These are phyloP conservation scores for Fomitopsis betulina DNA, from an alignment of 1,284 basidiomycete species.

Conservation along the genomic window DNA sequence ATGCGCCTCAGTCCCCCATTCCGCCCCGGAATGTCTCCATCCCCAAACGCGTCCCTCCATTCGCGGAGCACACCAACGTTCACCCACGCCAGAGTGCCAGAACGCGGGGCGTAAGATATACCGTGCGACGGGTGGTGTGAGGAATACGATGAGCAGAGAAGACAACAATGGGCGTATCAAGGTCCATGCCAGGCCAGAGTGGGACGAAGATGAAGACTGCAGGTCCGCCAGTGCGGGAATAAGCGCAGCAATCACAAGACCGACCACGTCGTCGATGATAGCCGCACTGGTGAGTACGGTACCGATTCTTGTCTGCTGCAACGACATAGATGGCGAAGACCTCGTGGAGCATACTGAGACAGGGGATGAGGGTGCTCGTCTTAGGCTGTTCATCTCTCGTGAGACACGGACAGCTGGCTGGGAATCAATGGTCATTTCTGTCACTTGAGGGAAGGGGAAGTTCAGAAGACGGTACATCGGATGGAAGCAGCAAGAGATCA, in stretches of 20 bases:
- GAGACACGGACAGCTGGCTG: neutral
- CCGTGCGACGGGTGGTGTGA: constrained; percentile 24
- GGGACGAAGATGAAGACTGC: neutral
- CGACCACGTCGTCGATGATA: constrained; percentile 51
- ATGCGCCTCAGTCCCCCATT: constrained; percentile 20
- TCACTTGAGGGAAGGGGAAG: neutral
- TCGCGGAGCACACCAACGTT: constrained; percentile 22
- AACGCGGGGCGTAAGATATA: constrained; percentile 25
- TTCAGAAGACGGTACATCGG: no score
- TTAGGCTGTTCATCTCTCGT: neutral
- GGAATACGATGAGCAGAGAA: constrained; percentile 30
- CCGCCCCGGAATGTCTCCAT: neutral
- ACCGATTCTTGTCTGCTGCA: constrained; percentile 42
- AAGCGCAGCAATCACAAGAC: constrained; percentile 45
- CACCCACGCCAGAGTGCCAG: constrained; percentile 17
- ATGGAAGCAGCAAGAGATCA: neutral
- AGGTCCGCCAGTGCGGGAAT: constrained; percentile 31
- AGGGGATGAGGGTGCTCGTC: neutral
- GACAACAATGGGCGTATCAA: constrained; percentile 37
- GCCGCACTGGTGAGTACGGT: constrained; percentile 47
- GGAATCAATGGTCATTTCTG: neutral
- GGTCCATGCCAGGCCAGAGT: constrained; percentile 27
- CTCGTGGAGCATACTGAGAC: neutral
- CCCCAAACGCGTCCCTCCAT: constrained; percentile 19
- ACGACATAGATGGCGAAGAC: constrained; percentile 11